phyloP scores from a whole-genome alignment of 2,329 filamentous ascomycete genomes.

The Proliferodiscus dingleyae region DNA sequence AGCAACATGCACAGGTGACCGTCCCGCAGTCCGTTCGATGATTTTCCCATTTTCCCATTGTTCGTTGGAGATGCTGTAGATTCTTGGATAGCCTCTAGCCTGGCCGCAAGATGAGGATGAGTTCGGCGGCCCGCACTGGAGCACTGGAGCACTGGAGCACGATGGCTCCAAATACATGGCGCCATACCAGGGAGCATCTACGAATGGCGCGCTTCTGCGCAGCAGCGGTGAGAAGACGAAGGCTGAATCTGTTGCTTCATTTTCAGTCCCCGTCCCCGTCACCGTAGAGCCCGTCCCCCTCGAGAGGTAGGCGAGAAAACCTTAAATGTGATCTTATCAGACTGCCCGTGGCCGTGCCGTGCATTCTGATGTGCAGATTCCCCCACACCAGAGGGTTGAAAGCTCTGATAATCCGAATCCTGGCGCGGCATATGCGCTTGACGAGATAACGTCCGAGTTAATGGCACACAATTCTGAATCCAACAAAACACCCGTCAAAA shows the following conservation, averaged over 20 bases:
- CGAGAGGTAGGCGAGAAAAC: too few relatives aligned
- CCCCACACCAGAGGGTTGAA: conserved; percentile 1
- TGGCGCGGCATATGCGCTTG: conserved; percentile 2
- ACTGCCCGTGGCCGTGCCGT: neutral
- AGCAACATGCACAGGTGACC: neutral
- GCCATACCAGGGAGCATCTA: neutral
- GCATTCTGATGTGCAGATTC: neutral
- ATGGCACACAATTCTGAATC: neutral
- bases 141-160: too few relatives aligned
- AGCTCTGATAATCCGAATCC: neutral
- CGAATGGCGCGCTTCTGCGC: too few relatives aligned
- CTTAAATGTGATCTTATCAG: conserved; percentile 1
- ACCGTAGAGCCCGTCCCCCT: neutral
- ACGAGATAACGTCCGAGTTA: neutral
- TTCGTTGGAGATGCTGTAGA: too few relatives aligned
- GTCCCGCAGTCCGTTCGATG: neutral
- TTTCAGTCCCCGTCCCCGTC: neutral
- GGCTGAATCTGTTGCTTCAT: neutral
- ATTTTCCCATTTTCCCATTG: neutral
- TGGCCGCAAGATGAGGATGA: too few relatives aligned
- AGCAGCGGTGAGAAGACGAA: too few relatives aligned
- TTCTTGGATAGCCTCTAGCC: too few relatives aligned
- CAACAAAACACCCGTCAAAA: neutral
- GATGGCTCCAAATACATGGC: too few relatives aligned
- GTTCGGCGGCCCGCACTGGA: too few relatives aligned